A percentile compares a stretch with the other conserved stretches of the same genome.
phyloP scores from a whole-genome alignment of 2,329 filamentous ascomycete species.

The Ophiostoma piceae region DNA sequence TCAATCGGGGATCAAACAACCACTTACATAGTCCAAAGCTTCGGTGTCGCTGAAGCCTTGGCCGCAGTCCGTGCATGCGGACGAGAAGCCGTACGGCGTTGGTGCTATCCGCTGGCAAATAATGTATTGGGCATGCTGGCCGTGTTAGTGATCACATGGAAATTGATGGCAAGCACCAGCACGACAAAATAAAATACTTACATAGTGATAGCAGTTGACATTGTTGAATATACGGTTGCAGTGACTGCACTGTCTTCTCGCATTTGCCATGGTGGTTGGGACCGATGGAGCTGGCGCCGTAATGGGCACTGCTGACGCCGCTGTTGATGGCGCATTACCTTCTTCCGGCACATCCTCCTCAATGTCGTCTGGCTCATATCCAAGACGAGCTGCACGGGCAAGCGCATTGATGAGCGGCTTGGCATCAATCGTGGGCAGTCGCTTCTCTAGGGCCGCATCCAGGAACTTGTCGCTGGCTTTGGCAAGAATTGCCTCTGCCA shows the following conservation, averaged over 20 bases:
- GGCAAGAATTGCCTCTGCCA: slow-evolving; percentile 41
- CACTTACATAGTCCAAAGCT: background rate
- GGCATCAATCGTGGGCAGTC: slow-evolving; percentile 50
- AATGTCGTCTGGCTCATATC: slow-evolving; percentile 49
- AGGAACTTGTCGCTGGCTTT: slow-evolving; percentile 48
- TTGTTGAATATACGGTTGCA: slow-evolving; percentile 38
- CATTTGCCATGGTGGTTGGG: background rate
- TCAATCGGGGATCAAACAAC: background rate
- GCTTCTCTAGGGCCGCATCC: slow-evolving; percentile 47
- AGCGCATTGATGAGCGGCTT: slow-evolving; percentile 53
- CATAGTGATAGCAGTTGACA: slow-evolving; percentile 32
- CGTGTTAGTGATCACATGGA: background rate
- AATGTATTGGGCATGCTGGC: slow-evolving; percentile 12
- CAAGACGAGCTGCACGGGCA: slow-evolving; percentile 52
- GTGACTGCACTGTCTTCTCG: slow-evolving; percentile 28
- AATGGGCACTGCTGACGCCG: background rate
- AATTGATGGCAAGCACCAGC: background rate
- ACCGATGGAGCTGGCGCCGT: background rate
- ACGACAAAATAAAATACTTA: slow-evolving; percentile 28
- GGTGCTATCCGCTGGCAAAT: slow-evolving; percentile 27
- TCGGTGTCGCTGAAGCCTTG: slow-evolving; percentile 39
- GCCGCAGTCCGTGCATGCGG: slow-evolving; percentile 44
- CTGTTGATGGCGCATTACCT: slow-evolving; percentile 38
- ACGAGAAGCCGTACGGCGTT: slow-evolving; percentile 33
- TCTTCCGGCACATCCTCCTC: slow-evolving; percentile 36